These are phyloP conservation scores for Sclerotinia trifoliorum DNA, from an alignment of 2,329 filamentous ascomycete species.

Conservation along the genomic window DNA sequence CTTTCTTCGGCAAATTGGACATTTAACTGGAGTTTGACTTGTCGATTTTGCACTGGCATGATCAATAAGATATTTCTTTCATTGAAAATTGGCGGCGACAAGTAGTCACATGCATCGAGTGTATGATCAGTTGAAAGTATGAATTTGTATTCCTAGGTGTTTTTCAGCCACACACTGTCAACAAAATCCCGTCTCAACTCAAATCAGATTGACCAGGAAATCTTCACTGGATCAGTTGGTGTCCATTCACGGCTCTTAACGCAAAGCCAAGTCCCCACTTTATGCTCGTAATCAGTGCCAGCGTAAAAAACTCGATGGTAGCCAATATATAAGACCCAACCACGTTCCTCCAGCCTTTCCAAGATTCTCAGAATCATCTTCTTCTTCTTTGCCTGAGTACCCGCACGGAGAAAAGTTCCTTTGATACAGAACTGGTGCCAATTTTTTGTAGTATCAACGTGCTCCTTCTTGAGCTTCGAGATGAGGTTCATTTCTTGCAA, in stretches of 20 bases:
- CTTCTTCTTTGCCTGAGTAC: neutral
- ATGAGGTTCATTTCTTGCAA: slow-evolving; percentile 16
- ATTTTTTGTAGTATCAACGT: neutral
- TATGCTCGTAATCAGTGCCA: neutral
- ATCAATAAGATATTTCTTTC: no score
- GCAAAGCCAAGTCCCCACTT: slow-evolving; percentile 15
- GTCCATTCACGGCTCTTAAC: slow-evolving; percentile 20
- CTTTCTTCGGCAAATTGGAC: no score
- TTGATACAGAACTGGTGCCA: neutral
- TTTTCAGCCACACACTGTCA: no score
- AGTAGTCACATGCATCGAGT: neutral
- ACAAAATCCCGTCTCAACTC: neutral
- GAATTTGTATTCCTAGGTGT: neutral
- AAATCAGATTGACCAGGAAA: slow-evolving; percentile 1
- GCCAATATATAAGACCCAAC: slow-evolving; percentile 7
- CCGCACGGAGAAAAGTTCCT: neutral
- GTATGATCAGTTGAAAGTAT: neutral
- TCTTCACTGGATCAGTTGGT: slow-evolving; percentile 6
- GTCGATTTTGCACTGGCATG: neutral
- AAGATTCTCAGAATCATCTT: slow-evolving; percentile 10
- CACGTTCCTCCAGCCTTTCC: slow-evolving; percentile 20
- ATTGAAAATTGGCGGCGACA: rapidly evolving
- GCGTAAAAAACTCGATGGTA: neutral
- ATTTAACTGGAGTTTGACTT: neutral
- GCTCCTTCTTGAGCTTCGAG: neutral